Evolutionary conservation across 2,329 filamentous ascomycete species (phyloP), one percentile per base, ranked within the genome.

Genomic region (Diaporthe vaccinii): DNA sequence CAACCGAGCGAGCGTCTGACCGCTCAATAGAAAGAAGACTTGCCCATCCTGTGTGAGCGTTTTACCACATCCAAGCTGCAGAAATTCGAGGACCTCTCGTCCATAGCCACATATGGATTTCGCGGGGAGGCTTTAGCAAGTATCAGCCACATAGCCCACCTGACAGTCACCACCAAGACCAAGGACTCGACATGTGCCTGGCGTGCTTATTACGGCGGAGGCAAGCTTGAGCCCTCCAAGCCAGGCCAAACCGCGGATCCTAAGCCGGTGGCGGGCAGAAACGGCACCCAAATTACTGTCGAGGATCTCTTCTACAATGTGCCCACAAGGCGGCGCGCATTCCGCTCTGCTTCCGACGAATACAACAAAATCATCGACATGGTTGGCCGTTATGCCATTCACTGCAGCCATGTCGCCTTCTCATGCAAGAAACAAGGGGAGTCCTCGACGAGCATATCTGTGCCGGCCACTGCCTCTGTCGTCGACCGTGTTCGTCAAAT

Each of bases 251-350:
- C 89, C 78, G 88, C 94, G 2, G 95, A 98, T 55, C 97, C 97
- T 3, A 98, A 95, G 81, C 92, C 95, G 6, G 94, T 93, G 53
- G 96, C 97, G 61, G 97, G 97, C 22, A 91, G 96, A 22, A 93
- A 91, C 77, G 97, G 97, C 10, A 99, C 97, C 3, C 96, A 98
- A 80, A 98, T 99, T 80, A 96, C 95, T 0, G 96, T 99, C 22
- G 96, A 99, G 81, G 97, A 99, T 82, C 86, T 99, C 15, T 99
- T 99, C 83, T 99, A 98, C 87, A 99, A 98, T 80, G 91, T 98
- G 1, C 96, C 95, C 0, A 98, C 94, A 12, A 91, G 97, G 34
- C 92, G 96, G 49, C 91, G 92, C 78, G 97, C 97, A 15, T 99
- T 99, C 81, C 92, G 97, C 55, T 98, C 96, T 20, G 87, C 94